Evolutionary conservation across 2,329 filamentous ascomycete genomes (phyloP).

Genomic region (Ophiocordyceps australis): DNA sequence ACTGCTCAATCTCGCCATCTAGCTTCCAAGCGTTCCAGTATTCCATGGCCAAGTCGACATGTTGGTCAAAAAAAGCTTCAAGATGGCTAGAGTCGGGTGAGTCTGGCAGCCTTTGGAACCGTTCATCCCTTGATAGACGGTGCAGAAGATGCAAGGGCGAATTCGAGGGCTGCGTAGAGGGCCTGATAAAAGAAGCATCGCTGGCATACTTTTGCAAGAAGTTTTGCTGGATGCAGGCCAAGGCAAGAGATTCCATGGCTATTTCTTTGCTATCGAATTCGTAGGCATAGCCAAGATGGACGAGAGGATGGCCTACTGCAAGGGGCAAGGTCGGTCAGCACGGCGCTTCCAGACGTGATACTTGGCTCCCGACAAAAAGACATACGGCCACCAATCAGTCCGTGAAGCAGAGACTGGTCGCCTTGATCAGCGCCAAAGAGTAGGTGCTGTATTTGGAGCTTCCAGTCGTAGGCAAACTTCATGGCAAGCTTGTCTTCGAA

Average conservation of each 20-base stretch:
- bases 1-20: conserved; percentile 51
- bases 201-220: conserved; percentile 52
- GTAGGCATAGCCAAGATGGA: conserved; percentile 86
- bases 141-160: conserved; percentile 54
- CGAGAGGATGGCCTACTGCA: conserved; percentile 74
- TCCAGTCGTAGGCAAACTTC: conserved; percentile 67
- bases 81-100: conserved; percentile 44
- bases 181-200: conserved; percentile 49
- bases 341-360: too few relatives aligned
- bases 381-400: conserved; percentile 62
- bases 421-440: conserved; percentile 55
- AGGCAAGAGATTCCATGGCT: conserved; percentile 70
- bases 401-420: conserved; percentile 63
- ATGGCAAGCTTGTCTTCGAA: conserved; percentile 80
- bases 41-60: conserved; percentile 55
- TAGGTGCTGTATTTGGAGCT: conserved; percentile 55
- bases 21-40: conserved; percentile 86
- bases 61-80: conserved; percentile 45
- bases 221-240: conserved; percentile 41
- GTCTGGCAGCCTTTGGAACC: conserved; percentile 49
- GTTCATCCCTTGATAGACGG: conserved; percentile 48
- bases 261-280: conserved; percentile 74
- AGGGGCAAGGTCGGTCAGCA: conserved; percentile 5
- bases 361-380: too few relatives aligned
- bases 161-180: conserved; percentile 37